Evolutionary conservation across 1,284 basidiomycete genomes (phyloP), one percentile per base, ranked within the genome.

Genomic region (Marasmius sp.): DNA sequence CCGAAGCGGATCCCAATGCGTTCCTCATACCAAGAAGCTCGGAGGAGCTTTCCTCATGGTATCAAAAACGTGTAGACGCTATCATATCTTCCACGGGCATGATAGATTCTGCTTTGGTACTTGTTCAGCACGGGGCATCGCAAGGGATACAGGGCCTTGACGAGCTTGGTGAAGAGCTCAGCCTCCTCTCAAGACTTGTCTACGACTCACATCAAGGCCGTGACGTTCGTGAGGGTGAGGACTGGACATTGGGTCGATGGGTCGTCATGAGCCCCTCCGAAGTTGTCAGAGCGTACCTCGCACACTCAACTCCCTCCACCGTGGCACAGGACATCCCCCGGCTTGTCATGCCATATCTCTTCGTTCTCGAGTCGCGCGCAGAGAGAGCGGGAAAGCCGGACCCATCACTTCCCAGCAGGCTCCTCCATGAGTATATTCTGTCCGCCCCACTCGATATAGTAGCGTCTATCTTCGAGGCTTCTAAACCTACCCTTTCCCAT

Each of bases 271-370:
- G 82, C 7, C 85, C 92, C 8, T 73, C 81, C 3, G 80, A 85
- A 12, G 82, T 93, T 38, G 79, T 97, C 61, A 76, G 76, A 14
- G 90, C 90, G 27, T 97, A 96, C 72, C 83, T 97, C 8, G 76
- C 83, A 6, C 77, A 87, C 71, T 90, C 94, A 8, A 86, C 85
- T 0, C 80, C 89, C 3, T 77, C 81, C 2, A 85, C 82, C 14
- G 70, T 97, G n/a, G 83, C 88, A 1, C 74, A 74, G 52, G 89
- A 95, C 67, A 89, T 97, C 57, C 79, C 83, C 27, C 82, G 81
- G 36, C 86, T 97, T 34, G 92, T 95, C 59, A 82, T 95, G 75
- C 95, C 95, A 1, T 98, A 96, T 71, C 84, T 97, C 0, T 95
- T 91, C 67, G 93, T 97, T 20, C 80, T 97, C 20, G 94, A 97